These are phyloP conservation scores for Nannizziopsis arthrosporioides DNA, from an alignment of 2,329 filamentous ascomycete genomes.

Conservation along the genomic window DNA sequence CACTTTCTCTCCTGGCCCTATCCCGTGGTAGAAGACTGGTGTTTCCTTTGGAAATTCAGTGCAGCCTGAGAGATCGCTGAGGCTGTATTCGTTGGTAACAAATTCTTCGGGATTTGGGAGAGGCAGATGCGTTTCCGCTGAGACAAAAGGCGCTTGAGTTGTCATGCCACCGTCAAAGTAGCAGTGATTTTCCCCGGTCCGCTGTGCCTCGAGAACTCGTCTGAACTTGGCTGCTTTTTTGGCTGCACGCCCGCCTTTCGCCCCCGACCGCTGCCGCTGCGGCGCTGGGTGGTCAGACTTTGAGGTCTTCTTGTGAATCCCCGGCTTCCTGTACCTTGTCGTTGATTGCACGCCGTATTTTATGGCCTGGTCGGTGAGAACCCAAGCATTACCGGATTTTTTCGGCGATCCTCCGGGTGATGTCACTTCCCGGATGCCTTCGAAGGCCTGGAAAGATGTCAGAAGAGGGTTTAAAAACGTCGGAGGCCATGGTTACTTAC, in stretches of 20 bases:
- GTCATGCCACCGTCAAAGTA: conserved; percentile 2
- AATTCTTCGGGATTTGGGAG: conserved; percentile 15
- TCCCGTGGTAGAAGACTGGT: conserved; percentile 22
- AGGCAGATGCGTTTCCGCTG: conserved; percentile 2
- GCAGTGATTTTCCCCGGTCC: conserved; percentile 7
- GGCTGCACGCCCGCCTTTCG: conserved; percentile 31
- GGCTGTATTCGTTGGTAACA: conserved; percentile 17
- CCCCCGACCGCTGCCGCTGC: conserved; percentile 32
- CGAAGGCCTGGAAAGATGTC: conserved; percentile 25
- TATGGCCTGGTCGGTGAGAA: conserved; percentile 58
- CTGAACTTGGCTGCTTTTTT: conserved; percentile 27
- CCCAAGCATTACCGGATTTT: conserved; percentile 65
- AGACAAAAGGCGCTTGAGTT: conserved; percentile 5
- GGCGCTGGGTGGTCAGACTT: conserved; percentile 29
- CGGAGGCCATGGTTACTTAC: conserved; percentile 44
- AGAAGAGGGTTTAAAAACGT: conserved; percentile 10
- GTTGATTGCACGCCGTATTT: conserved; percentile 69
- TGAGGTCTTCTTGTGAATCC: conserved; percentile 29
- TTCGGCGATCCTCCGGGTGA: conserved; percentile 41
- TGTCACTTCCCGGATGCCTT: conserved; percentile 22
- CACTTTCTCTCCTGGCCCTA: conserved; percentile 15
- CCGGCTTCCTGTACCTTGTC: conserved; percentile 57
- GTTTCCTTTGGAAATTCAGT: conserved; percentile 19
- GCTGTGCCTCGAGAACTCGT: conserved; percentile 14
- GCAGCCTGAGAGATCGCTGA: conserved; percentile 22